Base-by-base conservation (phyloP, 148 eudicot genomes). In the Euryodendron excelsum region DNA sequence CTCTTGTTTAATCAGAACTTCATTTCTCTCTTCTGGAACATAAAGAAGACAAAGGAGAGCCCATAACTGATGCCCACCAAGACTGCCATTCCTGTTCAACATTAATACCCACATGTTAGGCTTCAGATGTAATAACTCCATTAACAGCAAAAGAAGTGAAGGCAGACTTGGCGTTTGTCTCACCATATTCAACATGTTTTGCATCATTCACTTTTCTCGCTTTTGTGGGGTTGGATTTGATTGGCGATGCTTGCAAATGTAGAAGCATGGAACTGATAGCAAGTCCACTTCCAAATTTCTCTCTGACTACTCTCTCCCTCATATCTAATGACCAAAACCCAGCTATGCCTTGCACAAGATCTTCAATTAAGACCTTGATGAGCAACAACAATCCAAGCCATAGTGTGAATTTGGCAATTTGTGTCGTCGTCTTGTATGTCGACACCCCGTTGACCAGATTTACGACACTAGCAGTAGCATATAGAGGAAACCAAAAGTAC, bases 401-500 rank as follows among this genome's bases (percentile, higher is more conserved):
- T 33, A 82, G 84, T 27, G 79, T 44, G 15, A 80, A 6, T 44
- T 74, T 85, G 47, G 81, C 86, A 56, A 80, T 20, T 28, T 10
- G 27, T 50, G 3, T 25, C 1, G 5, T 20, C 56, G 45, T 62
- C 11, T 72, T 59, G 0, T 37, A 34, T 3, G 67, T 15, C 3
- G 69, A 44, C 33, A 78, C 45, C 65, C 81, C 76, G 61, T 84
- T 87, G 80, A 80, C 82, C 78, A 87, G 80, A 74, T 90, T 89
- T 8, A 86, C 90, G 44, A 60, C 62, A 21, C 87, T 87, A 45
- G 90, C 97, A 75, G 69, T 18, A 37, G 77, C 78, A 74, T 92
- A 92, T 34, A 90, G 58, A 69, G 91, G 86, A 61, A 92, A 65
- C 94, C 97, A 92, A 30, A 87, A 72, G 80, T 86, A 89, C 92